These are phyloP conservation scores for Pinus albicaulis DNA, from an alignment of 75 land plant species.

Conservation along the genomic window DNA sequence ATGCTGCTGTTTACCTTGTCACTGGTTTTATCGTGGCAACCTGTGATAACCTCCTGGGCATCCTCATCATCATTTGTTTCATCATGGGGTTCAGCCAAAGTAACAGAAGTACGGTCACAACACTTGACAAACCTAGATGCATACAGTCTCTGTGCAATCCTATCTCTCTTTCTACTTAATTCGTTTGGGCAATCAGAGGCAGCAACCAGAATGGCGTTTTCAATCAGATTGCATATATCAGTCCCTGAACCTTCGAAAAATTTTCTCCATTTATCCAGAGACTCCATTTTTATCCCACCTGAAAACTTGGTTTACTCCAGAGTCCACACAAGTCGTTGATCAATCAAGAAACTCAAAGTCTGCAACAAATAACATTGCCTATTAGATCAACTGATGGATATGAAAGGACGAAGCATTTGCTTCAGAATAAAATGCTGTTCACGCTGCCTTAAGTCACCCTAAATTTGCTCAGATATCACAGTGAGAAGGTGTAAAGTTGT, in stretches of 20 bases:
- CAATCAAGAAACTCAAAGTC: too few relatives aligned
- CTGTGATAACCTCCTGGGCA: slow-evolving; percentile 6
- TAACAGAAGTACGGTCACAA: not conserved
- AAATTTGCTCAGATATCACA: too few relatives aligned
- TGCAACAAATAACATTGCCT: too few relatives aligned
- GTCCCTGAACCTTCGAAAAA: slow-evolving; percentile 24
- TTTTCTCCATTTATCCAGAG: slow-evolving; percentile 25
- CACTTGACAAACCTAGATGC: slow-evolving; percentile 8
- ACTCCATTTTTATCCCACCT: too few relatives aligned
- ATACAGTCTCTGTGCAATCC: slow-evolving; percentile 37
- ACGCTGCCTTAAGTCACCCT: too few relatives aligned
- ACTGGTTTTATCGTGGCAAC: slow-evolving; percentile 9
- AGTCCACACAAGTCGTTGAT: too few relatives aligned
- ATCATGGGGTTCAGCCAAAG: not conserved
- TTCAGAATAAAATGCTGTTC: too few relatives aligned
- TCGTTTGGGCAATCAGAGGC: slow-evolving; percentile 30
- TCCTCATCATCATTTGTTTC: slow-evolving; percentile 1
- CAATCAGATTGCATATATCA: slow-evolving; percentile 40
- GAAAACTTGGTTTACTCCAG: too few relatives aligned
- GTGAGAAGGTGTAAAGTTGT: too few relatives aligned
- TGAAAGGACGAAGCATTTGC: too few relatives aligned
- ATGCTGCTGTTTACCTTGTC: slow-evolving; percentile 12
- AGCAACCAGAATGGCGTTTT: slow-evolving; percentile 25
- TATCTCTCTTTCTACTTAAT: slow-evolving; percentile 26
- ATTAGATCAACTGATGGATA: too few relatives aligned